A percentile compares a stretch with the other conserved stretches of the same genome.
Conservation (phyloP, 1,284 basidiomycete species). For the Sporisorium iseilematis-ciliati region DNA sequence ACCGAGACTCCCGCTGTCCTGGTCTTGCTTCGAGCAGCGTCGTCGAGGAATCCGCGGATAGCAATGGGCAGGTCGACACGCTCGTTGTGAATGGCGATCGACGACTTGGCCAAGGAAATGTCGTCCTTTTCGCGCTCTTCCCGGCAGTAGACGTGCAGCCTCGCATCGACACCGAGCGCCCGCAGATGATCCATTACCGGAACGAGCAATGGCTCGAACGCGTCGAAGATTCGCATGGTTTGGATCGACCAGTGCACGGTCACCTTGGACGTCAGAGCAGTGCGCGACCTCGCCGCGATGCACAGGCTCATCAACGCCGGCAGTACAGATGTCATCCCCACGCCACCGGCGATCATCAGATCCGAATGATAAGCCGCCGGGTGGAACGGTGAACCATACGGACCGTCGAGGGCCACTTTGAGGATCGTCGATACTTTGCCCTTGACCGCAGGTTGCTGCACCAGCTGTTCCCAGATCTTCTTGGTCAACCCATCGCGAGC, state of each 20-base stretch:
- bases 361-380: conserved; percentile 34
- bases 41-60: conserved; percentile 15
- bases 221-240: conserved; percentile 16
- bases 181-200: conserved; percentile 31
- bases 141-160: conserved; percentile 36
- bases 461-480: conserved; percentile 25
- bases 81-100: conserved; percentile 14
- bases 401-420: conserved; percentile 51
- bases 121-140: background rate
- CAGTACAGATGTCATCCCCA: conserved; percentile 51
- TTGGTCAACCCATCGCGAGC: conserved; percentile 46
- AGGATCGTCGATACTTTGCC: conserved; percentile 18
- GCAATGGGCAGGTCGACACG: conserved; percentile 17
- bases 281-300: conserved; percentile 14
- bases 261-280: conserved; percentile 12
- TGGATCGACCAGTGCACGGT: conserved; percentile 36
- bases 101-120: conserved; percentile 3
- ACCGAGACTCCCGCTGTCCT: conserved; percentile 35
- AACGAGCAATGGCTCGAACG: conserved; percentile 20
- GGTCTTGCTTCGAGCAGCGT: background rate
- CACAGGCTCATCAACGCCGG: conserved; percentile 44
- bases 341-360: conserved; percentile 52
- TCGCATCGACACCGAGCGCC: conserved; percentile 20
- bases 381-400: conserved; percentile 51
- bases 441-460: conserved; percentile 17